Conservation (phyloP, 805 yeast genomes). For the Saccharomyces jurei region DNA sequence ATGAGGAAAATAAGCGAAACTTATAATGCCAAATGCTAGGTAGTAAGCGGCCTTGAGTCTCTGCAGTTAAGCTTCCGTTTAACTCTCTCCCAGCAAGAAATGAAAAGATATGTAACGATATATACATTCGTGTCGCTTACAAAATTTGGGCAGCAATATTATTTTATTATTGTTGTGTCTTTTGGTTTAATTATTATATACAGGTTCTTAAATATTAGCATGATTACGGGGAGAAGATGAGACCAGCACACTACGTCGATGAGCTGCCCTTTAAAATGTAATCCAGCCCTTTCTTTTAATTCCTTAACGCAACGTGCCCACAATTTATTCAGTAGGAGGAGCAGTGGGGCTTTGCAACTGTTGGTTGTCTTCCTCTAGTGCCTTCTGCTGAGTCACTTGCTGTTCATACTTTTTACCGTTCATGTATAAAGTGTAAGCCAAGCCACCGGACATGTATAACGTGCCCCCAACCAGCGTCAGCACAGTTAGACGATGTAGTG, state of each 20-base stretch:
- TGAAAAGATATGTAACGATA: background rate
- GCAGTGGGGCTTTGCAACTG: background rate
- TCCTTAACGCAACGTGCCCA: background rate
- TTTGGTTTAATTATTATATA: background rate
- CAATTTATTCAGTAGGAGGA: background rate
- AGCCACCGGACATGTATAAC: conserved; percentile 43
- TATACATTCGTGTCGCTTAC: background rate
- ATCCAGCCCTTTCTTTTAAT: background rate
- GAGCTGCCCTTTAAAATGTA: background rate
- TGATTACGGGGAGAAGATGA: background rate
- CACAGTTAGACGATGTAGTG: conserved; percentile 65
- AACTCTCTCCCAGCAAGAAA: background rate
- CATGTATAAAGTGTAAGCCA: conserved; percentile 43
- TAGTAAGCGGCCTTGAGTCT: background rate
- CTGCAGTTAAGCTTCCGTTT: background rate
- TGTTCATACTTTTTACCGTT: conserved; percentile 46
- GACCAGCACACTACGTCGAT: background rate
- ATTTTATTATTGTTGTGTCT: background rate
- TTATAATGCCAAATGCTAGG: conserved; percentile 10
- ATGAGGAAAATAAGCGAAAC: conserved; percentile 21
- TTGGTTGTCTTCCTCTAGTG: conserved; percentile 2
- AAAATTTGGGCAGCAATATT: background rate
- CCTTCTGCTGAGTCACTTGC: conserved; percentile 29
- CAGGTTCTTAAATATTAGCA: background rate
- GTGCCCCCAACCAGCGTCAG: conserved; percentile 54